Conservation (phyloP, 768 basidiomycete species). For the Mrakia blollopis region DNA sequence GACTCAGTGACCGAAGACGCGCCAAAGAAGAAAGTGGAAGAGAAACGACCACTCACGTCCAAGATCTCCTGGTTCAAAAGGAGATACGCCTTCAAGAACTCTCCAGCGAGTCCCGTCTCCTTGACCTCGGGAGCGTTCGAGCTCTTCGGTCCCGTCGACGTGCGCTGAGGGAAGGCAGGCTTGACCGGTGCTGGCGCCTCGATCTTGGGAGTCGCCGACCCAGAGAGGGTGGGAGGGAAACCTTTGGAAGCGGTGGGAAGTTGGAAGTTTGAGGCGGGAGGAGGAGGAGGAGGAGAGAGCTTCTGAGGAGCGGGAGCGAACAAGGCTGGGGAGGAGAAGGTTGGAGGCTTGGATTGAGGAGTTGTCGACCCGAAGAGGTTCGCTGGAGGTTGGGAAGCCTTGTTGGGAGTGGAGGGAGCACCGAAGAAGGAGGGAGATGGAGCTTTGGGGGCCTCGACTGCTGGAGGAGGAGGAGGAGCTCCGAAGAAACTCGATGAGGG, state of each 20-base stretch:
- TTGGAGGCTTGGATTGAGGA: not conserved
- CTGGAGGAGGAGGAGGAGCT: not conserved
- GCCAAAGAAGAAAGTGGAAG: not conserved
- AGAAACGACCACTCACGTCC: conserved; percentile 17
- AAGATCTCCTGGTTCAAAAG: conserved; percentile 34
- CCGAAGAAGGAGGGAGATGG: not conserved
- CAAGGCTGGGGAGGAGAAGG: not conserved
- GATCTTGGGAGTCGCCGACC: conserved; percentile 11
- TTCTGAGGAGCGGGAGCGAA: not conserved
- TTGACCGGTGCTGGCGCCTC: conserved; percentile 3
- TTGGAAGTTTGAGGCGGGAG: not conserved
- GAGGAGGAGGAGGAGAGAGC: not conserved
- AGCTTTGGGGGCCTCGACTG: not conserved
- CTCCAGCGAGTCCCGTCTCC: conserved; percentile 37
- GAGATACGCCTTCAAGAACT: conserved; percentile 36
- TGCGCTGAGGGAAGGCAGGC: conserved; percentile 21
- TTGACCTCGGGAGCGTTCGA: conserved; percentile 20
- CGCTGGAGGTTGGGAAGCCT: not conserved
- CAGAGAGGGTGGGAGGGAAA: conserved; percentile 1
- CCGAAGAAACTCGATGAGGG: conserved; percentile 8
- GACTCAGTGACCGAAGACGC: not conserved
- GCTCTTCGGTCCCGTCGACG: not conserved
- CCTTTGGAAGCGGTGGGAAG: conserved; percentile 12
- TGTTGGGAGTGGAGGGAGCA: not conserved
- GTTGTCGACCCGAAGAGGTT: conserved; percentile 17